A percentile compares a stretch with the other conserved stretches of the same genome.
Evolutionary conservation across 2,329 filamentous ascomycete species (phyloP).

Genomic region (Colletotrichum trifolii): DNA sequence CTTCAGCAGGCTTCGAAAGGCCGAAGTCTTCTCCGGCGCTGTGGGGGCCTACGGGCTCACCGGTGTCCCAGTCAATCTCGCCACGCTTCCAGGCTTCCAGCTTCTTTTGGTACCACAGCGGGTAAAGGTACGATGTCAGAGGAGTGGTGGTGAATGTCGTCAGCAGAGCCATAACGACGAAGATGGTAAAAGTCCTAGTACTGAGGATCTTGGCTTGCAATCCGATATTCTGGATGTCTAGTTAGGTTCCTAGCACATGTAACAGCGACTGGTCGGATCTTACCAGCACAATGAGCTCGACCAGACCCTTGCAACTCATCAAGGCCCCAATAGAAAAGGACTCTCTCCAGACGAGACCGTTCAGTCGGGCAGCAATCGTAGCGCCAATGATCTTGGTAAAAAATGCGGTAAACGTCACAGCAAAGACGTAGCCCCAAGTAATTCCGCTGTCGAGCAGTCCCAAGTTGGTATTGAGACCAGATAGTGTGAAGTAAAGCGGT

Average conservation of each 20-base stretch:
- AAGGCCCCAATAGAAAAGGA: conserved; percentile 82
- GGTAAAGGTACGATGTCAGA: conserved; percentile 74
- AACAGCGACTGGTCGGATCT: no score
- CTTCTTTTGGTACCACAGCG: conserved; percentile 58
- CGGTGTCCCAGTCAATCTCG: conserved; percentile 78
- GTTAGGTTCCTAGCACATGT: conserved; percentile 49
- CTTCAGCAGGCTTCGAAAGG: conserved; percentile 39
- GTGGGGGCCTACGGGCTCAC: conserved; percentile 45
- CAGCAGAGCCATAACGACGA: conserved; percentile 84
- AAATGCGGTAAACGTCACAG: conserved; percentile 80
- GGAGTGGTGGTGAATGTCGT: conserved; percentile 83
- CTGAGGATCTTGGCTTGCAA: conserved; percentile 81
- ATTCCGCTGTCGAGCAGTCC: conserved; percentile 80
- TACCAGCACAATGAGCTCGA: conserved; percentile 80
- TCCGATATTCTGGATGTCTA: conserved; percentile 68
- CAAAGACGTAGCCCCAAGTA: conserved; percentile 87
- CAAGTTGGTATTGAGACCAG: conserved; percentile 81
- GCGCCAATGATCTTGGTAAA: conserved; percentile 81
- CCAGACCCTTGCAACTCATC: conserved; percentile 90
- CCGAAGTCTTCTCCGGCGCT: conserved; percentile 47
- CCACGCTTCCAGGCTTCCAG: conserved; percentile 67
- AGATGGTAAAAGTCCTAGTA: conserved; percentile 80
- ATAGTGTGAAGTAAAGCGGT: conserved; percentile 87
- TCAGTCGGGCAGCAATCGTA: conserved; percentile 75
- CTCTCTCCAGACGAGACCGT: conserved; percentile 83